Conservation (phyloP, 2,329 filamentous ascomycete species). For the Akanthomyces uredinophilus region DNA sequence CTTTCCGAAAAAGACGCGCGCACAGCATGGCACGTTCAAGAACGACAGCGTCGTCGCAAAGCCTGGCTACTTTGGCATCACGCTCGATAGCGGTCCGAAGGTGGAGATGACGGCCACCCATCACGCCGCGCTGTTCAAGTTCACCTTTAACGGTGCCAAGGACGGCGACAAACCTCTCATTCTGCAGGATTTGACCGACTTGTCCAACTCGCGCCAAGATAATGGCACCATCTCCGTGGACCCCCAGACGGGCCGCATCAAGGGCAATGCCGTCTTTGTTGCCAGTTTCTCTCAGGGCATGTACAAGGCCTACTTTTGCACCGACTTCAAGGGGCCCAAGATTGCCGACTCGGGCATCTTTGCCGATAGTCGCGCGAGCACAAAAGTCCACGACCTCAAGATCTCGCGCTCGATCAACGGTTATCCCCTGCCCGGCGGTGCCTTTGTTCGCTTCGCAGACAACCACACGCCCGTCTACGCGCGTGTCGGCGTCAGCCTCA, state of each 20-base stretch:
- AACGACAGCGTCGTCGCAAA: constrained; percentile 48
- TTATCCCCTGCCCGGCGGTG: constrained; percentile 55
- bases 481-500: constrained; percentile 65
- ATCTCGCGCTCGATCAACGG: constrained; percentile 47
- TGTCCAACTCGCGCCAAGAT: constrained; percentile 54
- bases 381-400: constrained; percentile 40
- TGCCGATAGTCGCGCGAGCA: constrained; percentile 49
- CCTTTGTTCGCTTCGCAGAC: constrained; percentile 57
- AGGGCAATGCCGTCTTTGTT: constrained; percentile 55
- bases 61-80: constrained; percentile 63
- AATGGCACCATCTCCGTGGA: constrained; percentile 55
- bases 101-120: constrained; percentile 65
- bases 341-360: constrained; percentile 59
- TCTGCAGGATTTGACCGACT: constrained; percentile 60
- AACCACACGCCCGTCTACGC: constrained; percentile 49
- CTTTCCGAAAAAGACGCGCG: constrained; percentile 47
- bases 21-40: constrained; percentile 38
- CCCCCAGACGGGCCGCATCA: constrained; percentile 52
- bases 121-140: constrained; percentile 61
- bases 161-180: constrained; percentile 49
- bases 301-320: constrained; percentile 60
- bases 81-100: constrained; percentile 50
- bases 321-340: constrained; percentile 56
- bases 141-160: constrained; percentile 49
- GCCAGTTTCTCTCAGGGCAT: constrained; percentile 61